A percentile compares a stretch with the other conserved stretches of the same genome.
These are phyloP conservation scores for Nigrospora oryzae DNA, from an alignment of 2,329 filamentous ascomycete species.

Conservation along the genomic window DNA sequence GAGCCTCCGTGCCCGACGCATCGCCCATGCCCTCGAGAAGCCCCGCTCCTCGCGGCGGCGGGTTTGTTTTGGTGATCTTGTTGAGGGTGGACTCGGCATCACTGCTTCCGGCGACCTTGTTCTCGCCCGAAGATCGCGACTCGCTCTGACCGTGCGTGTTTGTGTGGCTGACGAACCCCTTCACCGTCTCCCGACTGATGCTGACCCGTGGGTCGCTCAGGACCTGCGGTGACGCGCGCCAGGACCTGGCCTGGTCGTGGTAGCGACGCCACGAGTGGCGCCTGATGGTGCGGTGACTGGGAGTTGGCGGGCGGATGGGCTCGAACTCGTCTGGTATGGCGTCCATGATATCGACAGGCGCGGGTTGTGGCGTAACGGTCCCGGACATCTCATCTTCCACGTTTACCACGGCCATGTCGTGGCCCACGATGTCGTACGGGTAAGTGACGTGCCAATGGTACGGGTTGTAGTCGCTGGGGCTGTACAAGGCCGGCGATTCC, in stretches of 20 bases:
- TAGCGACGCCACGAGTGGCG: constrained; percentile 29
- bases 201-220: constrained; percentile 31
- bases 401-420: constrained; percentile 2
- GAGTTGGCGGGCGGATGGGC: constrained; percentile 14
- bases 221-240: constrained; percentile 27
- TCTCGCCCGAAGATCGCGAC: constrained; percentile 16
- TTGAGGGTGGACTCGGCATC: constrained; percentile 33
- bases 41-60: constrained; percentile 17
- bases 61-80: constrained; percentile 29
- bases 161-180: constrained; percentile 21
- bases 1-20: background rate
- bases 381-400: constrained; percentile 13
- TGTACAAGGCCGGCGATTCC: constrained; percentile 20
- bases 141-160: constrained; percentile 4
- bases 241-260: constrained; percentile 33
- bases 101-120: constrained; percentile 22
- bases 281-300: constrained; percentile 31
- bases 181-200: constrained; percentile 29
- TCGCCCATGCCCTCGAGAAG: background rate
- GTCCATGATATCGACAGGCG: constrained; percentile 19
- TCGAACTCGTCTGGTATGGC: constrained; percentile 21
- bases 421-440: constrained; percentile 12
- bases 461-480: constrained; percentile 19
- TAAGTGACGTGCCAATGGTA: constrained; percentile 29
- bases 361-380: constrained; percentile 19